A percentile compares a stretch with the other conserved stretches of the same genome.
Conservation (phyloP, 2,329 filamentous ascomycete genomes). For the Aspergillus felis region DNA sequence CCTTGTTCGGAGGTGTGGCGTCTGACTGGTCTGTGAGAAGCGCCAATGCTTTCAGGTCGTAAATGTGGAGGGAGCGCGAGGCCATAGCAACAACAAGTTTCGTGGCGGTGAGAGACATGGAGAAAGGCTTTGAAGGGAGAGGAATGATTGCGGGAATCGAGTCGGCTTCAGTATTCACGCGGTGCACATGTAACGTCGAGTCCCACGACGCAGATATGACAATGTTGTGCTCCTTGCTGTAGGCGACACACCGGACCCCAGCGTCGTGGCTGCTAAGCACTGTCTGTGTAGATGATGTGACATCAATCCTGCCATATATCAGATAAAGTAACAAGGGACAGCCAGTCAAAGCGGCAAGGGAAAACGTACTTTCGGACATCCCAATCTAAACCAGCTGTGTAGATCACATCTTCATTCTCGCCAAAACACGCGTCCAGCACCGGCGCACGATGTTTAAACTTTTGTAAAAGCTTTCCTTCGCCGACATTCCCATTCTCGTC, state of each 20-base stretch:
- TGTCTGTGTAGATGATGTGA: conserved; percentile 67
- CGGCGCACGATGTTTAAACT: conserved; percentile 76
- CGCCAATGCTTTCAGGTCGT: conserved; percentile 71
- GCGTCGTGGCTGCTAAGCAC: conserved; percentile 74
- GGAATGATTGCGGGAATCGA: conserved; percentile 59
- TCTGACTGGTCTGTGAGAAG: conserved; percentile 50
- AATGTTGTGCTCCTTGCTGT: conserved; percentile 69
- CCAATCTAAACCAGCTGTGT: conserved; percentile 81
- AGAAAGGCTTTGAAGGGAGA: conserved; percentile 84
- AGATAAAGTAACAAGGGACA: conserved; percentile 1
- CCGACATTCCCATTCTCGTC: conserved; percentile 52
- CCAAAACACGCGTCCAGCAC: conserved; percentile 92
- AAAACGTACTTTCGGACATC: conserved; percentile 68
- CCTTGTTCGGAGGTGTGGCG: conserved; percentile 34
- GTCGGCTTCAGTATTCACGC: conserved; percentile 43
- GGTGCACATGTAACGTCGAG: conserved; percentile 79
- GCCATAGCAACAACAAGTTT: conserved; percentile 97
- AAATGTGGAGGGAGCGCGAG: conserved; percentile 87
- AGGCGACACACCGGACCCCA: conserved; percentile 79
- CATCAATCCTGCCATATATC: conserved; percentile 55
- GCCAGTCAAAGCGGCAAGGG: not conserved
- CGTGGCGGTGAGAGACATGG: conserved; percentile 70
- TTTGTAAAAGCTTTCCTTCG: conserved; percentile 62
- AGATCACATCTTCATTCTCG: conserved; percentile 74
- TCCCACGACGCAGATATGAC: conserved; percentile 94